Conservation (phyloP, 2,329 filamentous ascomycete species). For the Colletotrichum noveboracense region DNA sequence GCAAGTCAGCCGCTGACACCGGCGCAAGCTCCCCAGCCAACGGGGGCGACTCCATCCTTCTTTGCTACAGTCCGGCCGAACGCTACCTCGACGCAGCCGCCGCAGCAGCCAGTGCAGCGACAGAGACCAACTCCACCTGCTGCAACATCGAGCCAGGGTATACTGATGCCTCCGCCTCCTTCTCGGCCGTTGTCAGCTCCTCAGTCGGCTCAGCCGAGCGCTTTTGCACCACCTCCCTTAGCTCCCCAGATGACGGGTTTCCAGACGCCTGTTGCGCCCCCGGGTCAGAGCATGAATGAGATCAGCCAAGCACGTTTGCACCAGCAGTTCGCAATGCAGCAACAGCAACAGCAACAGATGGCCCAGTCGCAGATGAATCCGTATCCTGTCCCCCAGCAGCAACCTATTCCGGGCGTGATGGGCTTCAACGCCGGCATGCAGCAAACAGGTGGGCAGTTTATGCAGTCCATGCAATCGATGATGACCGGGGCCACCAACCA, state of each 20-base stretch:
- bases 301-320: constrained; percentile 71
- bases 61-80: constrained; percentile 46
- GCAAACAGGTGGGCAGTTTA: constrained; percentile 35
- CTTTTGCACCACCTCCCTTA: constrained; percentile 75
- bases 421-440: constrained; percentile 39
- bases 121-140: constrained; percentile 48
- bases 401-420: constrained; percentile 37
- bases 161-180: constrained; percentile 78
- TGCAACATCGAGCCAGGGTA: constrained; percentile 60
- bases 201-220: constrained; percentile 76
- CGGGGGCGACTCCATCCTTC: constrained; percentile 64
- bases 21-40: constrained; percentile 47
- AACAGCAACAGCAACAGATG: constrained; percentile 42
- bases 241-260: constrained; percentile 86
- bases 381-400: constrained; percentile 34
- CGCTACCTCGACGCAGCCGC: constrained; percentile 7
- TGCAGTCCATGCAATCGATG: constrained; percentile 58
- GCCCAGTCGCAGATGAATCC: constrained; percentile 44
- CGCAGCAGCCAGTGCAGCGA: constrained; percentile 37
- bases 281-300: constrained; percentile 79
- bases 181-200: constrained; percentile 86
- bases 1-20: constrained; percentile 36
- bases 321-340: constrained; percentile 60
- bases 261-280: constrained; percentile 68
- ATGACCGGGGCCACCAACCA: constrained; percentile 48